phyloP scores from a whole-genome alignment of 164 flowering plant species.

The Tetrastigma voinierianum region DNA sequence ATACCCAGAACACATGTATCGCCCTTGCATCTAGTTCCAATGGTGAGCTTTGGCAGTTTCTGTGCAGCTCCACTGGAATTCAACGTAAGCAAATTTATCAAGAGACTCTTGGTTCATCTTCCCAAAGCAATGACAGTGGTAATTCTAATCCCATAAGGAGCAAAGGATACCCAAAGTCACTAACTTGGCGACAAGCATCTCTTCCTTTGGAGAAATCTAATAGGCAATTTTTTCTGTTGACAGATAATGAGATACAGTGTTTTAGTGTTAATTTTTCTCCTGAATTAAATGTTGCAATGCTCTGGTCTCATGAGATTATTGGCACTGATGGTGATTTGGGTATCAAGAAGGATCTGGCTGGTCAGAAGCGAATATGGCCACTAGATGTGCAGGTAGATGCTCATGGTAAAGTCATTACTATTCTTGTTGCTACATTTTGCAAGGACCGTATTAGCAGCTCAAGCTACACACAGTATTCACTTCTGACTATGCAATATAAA shows the following conservation, averaged over 20 bases:
- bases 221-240: slow-evolving; percentile 66
- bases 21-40: slow-evolving; percentile 67
- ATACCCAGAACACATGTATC: slow-evolving; percentile 33
- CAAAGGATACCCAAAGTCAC: slow-evolving; percentile 77
- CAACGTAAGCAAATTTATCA: slow-evolving; percentile 25
- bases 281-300: slow-evolving; percentile 46
- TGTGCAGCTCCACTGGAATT: slow-evolving; percentile 58
- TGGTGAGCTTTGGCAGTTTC: slow-evolving; percentile 80
- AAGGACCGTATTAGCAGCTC: slow-evolving; percentile 81
- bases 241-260: slow-evolving; percentile 81
- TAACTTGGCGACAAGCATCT: slow-evolving; percentile 52
- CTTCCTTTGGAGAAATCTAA: slow-evolving; percentile 24
- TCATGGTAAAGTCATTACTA: slow-evolving; percentile 66
- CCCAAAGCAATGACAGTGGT: slow-evolving; percentile 33
- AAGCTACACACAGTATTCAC: slow-evolving; percentile 85
- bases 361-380: slow-evolving; percentile 91
- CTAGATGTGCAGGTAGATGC: slow-evolving; percentile 80
- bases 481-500: slow-evolving; percentile 78
- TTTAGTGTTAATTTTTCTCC: slow-evolving; percentile 38
- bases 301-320: slow-evolving; percentile 86
- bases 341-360: slow-evolving; percentile 85
- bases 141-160: slow-evolving; percentile 24
- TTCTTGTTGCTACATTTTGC: slow-evolving; percentile 87
- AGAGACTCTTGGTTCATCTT: slow-evolving; percentile 18
- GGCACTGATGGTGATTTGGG: slow-evolving; percentile 78